Evolutionary conservation across 2,329 filamentous ascomycete genomes (phyloP).

Genomic region (Talaromyces sp.): DNA sequence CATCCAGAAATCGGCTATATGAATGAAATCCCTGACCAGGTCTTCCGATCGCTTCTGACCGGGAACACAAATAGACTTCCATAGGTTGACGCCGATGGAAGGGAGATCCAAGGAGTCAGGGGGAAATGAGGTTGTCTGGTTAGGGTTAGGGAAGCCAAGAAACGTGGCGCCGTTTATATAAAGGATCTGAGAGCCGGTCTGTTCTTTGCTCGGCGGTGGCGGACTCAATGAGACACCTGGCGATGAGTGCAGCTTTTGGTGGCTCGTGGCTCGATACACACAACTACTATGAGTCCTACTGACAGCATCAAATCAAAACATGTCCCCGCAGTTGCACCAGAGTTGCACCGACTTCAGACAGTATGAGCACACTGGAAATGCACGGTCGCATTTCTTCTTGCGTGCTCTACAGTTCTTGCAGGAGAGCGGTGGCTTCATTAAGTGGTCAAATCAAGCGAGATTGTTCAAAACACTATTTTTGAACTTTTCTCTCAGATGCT

Average conservation of each 20-base stretch:
- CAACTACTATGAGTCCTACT: not conserved
- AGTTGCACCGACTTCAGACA: constrained; percentile 22
- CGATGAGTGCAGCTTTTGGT: not conserved
- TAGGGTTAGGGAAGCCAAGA: not conserved
- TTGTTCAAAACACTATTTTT: not conserved
- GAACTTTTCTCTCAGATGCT: not conserved
- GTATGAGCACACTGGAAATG: constrained; percentile 21
- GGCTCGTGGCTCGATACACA: not conserved
- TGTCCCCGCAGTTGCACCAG: not conserved
- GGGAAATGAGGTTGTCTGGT: not conserved
- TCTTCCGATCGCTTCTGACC: not conserved
- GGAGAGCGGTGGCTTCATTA: constrained; percentile 20
- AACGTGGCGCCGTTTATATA: not conserved
- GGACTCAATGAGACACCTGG: not conserved
- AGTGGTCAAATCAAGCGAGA: not conserved
- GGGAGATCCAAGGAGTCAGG: not conserved
- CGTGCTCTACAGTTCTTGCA: constrained; percentile 20
- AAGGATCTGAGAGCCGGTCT: not conserved
- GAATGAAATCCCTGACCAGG: not conserved
- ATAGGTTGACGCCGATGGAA: not conserved
- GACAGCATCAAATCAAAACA: not conserved
- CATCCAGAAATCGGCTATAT: not conserved
- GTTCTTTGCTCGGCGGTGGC: not conserved
- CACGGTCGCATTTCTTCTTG: constrained; percentile 22
- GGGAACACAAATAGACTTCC: not conserved